Evolutionary conservation across 1,284 basidiomycete species (phyloP).

Genomic region (Pseudozyma hubeiensis): DNA sequence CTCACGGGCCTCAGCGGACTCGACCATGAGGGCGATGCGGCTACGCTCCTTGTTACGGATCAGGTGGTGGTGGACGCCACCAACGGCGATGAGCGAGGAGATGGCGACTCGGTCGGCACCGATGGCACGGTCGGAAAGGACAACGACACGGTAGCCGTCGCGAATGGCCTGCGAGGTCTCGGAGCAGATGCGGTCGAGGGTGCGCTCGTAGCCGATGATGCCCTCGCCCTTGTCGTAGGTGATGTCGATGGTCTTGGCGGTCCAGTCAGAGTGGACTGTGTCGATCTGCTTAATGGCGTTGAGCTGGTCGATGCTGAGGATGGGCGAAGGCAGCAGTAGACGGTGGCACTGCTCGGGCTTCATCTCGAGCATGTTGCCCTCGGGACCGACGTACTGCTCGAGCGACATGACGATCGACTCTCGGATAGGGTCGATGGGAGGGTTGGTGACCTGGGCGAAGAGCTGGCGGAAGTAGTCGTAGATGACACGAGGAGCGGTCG

Average conservation of each 20-base stretch:
- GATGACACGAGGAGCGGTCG: conserved; percentile 61
- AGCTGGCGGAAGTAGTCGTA: conserved; percentile 68
- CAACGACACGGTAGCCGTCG: conserved; percentile 57
- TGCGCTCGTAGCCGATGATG: conserved; percentile 59
- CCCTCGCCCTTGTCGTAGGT: conserved; percentile 64
- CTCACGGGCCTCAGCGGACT: conserved; percentile 66
- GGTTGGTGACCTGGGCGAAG: conserved; percentile 68
- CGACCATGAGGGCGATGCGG: conserved; percentile 64
- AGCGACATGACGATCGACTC: conserved; percentile 67
- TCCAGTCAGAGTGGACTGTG: conserved; percentile 58
- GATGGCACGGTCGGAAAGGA: conserved; percentile 65
- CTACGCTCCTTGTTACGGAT: conserved; percentile 66
- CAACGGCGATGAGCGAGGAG: conserved; percentile 62
- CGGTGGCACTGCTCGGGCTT: conserved; percentile 64
- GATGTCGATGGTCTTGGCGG: conserved; percentile 62
- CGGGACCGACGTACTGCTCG: conserved; percentile 66
- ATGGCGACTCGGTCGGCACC: conserved; percentile 61
- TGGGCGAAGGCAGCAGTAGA: conserved; percentile 58
- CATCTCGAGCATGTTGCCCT: conserved; percentile 67
- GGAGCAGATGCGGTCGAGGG: conserved; percentile 63
- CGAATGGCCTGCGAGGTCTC: conserved; percentile 64
- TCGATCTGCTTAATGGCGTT: conserved; percentile 62
- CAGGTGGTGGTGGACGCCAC: conserved; percentile 67
- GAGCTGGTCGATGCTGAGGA: conserved; percentile 63
- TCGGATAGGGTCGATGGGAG: conserved; percentile 67